Base-by-base conservation (phyloP, 2,329 filamentous ascomycete species). In the Trichoderma sp. region DNA sequence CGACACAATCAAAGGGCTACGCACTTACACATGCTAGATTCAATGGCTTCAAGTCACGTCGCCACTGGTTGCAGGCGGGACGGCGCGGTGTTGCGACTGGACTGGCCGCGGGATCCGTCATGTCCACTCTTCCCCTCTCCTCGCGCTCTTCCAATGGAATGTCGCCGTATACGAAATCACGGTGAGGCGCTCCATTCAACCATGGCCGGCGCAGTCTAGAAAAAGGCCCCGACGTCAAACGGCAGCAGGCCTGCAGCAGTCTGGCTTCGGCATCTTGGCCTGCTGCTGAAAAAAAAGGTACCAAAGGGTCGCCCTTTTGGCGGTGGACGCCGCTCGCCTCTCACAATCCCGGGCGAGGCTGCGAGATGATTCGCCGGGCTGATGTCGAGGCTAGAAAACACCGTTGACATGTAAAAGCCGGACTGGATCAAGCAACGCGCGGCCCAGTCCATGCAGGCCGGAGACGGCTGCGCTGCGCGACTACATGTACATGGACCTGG, bases 381-480 rank as follows among this genome's bases (percentile, higher is more conserved):
- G 37, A 37, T 14, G 26, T 52, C 59, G 59, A 68, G 67, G 67
- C 66, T 68, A 63, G 51, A 43, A 8, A 30, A 49, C 16, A 43
- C n/a, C n/a, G n/a, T n/a, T n/a, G n/a, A n/a, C 26, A 26, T 26
- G 26, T 26, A 32, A 10, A 32, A 8, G 37, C 18, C n/a, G 60
- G 26, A 26, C 26, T 26, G 26, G 59, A 69, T 64, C 67, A 65
- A 59, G 64, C 59, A 58, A 69, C 67, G 67, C 67, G 67, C 67
- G 67, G 67, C 67, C 67, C 26, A 4, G 26, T 26, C 67, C 52
- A 69, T 37, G 37, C 67, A 43, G 11, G 21, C 52, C 28, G 60
- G 49, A 39, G 60, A 24, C 46, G 46, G 54, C 18, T 55, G 26
- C 49, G 60, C 24, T 26, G 34, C 56, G 18, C 24, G 56, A 24